Base-by-base conservation (phyloP, 257 asterid genomes). In the Fraxinus excelsior region DNA sequence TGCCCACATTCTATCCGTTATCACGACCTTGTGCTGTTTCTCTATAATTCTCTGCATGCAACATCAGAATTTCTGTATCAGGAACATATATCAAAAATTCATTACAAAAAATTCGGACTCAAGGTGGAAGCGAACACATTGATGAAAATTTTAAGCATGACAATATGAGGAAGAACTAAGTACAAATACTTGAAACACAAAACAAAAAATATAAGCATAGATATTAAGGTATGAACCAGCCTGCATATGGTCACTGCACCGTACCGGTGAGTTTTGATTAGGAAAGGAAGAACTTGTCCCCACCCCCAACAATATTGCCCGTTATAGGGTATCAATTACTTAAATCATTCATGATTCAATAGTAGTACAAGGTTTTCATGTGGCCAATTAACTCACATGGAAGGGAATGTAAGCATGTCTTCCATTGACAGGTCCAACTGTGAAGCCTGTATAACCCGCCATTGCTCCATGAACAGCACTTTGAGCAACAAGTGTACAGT, bases 1-100 rank as follows among this genome's bases (percentile, higher is more conserved):
- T 0, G 98, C 99, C 99, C 99, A 94, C 99, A 94, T 94, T 78
- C 99, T 87, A 78, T 94, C 99, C 13, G 99, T 94, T 80, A 94
- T 91, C 84, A 94, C 95, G 26, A 94, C 98, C 86, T 84, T 85
- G 87, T 92, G 83, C 87, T 76, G 92, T 67, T 64, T 76, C 89
- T 91, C 97, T 7, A 79, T 91, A 14, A 94, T 94, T 64, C 89
- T 83, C 99, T 91, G 97, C 88, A 75, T 2, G 13, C 67, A 42
- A 35, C 68, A 70, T n/a, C 64, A 35, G 49, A 2, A 67, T n/a
- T 26, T 80, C 49, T 2, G 31, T 32, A 16, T 28, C 64, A 68
- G 67, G 23, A 71, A 28, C 23, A 74, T 3, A 29, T 56, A 34
- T 70, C 21, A 42, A 31, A 42, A 46, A 32, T 3, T 32, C 35